Evolutionary conservation across 2,329 filamentous ascomycete genomes (phyloP).

Genomic region (Fusarium pilosicola): DNA sequence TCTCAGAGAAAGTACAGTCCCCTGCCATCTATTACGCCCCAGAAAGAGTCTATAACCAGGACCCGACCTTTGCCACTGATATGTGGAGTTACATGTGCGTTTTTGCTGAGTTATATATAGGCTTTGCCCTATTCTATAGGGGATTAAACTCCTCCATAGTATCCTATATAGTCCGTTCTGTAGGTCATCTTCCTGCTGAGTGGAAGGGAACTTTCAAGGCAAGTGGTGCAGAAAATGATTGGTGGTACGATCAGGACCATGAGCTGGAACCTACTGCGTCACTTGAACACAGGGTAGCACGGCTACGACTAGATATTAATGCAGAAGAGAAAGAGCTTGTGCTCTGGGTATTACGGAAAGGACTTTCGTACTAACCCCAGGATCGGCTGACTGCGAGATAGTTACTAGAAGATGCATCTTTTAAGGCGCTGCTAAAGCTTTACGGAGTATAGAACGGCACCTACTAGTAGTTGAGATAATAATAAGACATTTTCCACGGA

Average conservation of each 20-base stretch:
- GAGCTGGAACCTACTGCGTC: neutral
- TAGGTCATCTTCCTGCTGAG: rapidly evolving
- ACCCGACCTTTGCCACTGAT: neutral
- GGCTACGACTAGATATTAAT: neutral
- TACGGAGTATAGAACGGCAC: rapidly evolving
- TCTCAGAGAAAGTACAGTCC: neutral
- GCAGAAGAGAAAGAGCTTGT: neutral
- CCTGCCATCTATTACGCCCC: neutral
- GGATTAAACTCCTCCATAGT: neutral
- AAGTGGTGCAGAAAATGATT: rapidly evolving
- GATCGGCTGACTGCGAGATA: neutral
- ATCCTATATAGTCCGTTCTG: rapidly evolving
- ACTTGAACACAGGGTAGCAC: neutral
- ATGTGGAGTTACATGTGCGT: neutral
- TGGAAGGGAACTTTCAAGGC: neutral
- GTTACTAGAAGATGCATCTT: neutral
- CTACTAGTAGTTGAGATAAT: neutral
- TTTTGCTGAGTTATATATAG: neutral
- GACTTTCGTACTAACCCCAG: neutral
- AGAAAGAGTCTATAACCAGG: neutral
- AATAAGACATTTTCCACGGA: too few relatives aligned
- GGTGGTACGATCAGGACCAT: neutral
- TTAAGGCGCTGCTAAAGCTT: rapidly evolving
- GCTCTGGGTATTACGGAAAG: rapidly evolving
- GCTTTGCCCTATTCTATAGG: neutral